phyloP scores from a whole-genome alignment of 805 yeast genomes.

The Dipodascus geniculatus region DNA sequence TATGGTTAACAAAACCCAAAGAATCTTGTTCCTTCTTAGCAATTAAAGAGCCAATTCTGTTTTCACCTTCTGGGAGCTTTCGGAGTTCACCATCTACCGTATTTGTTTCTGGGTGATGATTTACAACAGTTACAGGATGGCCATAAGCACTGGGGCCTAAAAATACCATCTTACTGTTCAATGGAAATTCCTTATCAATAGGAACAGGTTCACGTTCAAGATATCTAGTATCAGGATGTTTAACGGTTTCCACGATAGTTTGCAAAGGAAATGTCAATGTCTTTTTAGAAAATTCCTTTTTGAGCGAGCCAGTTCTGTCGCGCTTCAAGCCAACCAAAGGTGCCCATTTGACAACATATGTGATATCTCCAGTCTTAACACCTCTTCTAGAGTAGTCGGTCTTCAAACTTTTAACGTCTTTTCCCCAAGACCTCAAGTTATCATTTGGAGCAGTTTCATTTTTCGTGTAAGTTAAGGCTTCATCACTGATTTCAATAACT shows the following conservation, averaged over 20 bases:
- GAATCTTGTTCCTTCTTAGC: conserved; percentile 44
- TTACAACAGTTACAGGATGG: conserved; percentile 40
- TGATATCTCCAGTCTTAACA: conserved; percentile 40
- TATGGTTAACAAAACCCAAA: conserved; percentile 45
- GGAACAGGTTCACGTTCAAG: conserved; percentile 64
- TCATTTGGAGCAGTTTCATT: conserved; percentile 28
- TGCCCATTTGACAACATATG: conserved; percentile 55
- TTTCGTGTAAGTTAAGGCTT: conserved; percentile 34
- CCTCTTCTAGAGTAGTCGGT: conserved; percentile 44
- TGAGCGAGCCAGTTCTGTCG: conserved; percentile 57
- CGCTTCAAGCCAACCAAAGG: conserved; percentile 71
- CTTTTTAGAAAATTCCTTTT: conserved; percentile 49
- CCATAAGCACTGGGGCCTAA: conserved; percentile 87
- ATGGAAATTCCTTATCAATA: conserved; percentile 71
- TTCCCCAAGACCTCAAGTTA: conserved; percentile 33
- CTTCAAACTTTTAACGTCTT: conserved; percentile 29
- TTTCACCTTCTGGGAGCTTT: conserved; percentile 33
- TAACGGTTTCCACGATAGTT: conserved; percentile 62
- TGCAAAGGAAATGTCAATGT: conserved; percentile 63
- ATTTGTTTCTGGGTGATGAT: conserved; percentile 27
- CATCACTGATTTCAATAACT: conserved; percentile 52
- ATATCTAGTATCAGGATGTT: conserved; percentile 63
- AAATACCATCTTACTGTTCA: conserved; percentile 58
- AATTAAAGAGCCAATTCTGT: conserved; percentile 50
- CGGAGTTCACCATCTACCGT: conserved; percentile 21